Evolutionary conservation across 805 yeast genomes (phyloP).

Genomic region (Pichia cephalocereana): DNA sequence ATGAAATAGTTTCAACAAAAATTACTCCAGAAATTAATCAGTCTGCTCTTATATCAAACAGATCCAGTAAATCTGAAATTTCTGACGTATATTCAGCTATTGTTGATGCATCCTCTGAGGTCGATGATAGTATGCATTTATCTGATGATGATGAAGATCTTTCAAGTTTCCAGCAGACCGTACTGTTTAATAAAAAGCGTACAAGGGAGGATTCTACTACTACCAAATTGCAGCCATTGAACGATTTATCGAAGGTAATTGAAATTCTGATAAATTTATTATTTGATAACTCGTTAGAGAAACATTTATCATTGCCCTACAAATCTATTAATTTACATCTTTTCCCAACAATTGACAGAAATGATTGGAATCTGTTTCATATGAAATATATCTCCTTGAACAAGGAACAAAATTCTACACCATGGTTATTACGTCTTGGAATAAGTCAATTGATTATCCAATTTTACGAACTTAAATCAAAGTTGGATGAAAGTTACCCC

Average conservation of each 20-base stretch:
- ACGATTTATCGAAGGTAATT: conserved; percentile 11
- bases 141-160: conserved; percentile 1
- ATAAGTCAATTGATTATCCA: conserved; percentile 24
- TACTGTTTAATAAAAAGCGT: neutral
- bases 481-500: neutral
- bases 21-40: neutral
- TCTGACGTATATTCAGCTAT: neutral
- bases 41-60: neutral
- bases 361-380: conserved; percentile 18
- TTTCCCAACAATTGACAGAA: conserved; percentile 3
- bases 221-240: neutral
- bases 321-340: conserved; percentile 12
- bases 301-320: conserved; percentile 4
- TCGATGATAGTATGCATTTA: conserved; percentile 7
- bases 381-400: conserved; percentile 10
- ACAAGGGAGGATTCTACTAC: neutral
- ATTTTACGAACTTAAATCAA: conserved; percentile 24
- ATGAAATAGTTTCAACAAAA: neutral
- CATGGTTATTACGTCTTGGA: conserved; percentile 37
- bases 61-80: neutral
- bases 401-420: conserved; percentile 8
- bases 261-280: conserved; percentile 13
- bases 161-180: no score
- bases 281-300: conserved; percentile 6
- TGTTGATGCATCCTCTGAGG: conserved; percentile 3